Evolutionary conservation across 2,329 filamentous ascomycete species (phyloP), one percentile per base, ranked within the genome.

Genomic region (Onygenales sp.): DNA sequence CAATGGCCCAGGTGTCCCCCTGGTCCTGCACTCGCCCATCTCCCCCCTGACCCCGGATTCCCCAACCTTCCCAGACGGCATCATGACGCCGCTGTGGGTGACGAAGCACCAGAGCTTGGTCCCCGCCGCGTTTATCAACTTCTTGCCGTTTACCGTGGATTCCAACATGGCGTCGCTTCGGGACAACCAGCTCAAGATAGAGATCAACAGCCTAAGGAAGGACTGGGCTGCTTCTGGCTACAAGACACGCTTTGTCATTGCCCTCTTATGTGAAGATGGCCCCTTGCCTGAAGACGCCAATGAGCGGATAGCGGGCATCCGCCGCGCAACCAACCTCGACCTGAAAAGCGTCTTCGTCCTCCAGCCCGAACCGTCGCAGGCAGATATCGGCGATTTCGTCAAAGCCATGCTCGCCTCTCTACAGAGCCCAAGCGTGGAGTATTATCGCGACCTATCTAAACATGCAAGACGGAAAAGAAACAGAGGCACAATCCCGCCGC

Each of bases 391-490:
- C 56, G 81, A 83, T 7, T 89, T 92, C 59, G 83, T 86, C 0
- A 82, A 85, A 52, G 86, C 81, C 50, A 80, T 95, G 42, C 75
- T 96, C 46, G 75, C 81, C 2, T 80, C 85, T 1, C 69, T 96
- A 44, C 89, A 92, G 55, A 82, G 84, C 1, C 76, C 84, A 17
- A 83, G 88, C 17, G 75, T 92, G 45, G 93, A 98, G 62, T 95
- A 96, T 69, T 97, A 97, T 68, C 80, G 91, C 45, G 92, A 98
- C 62, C 78, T 97, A 10, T 90, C 89, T n/a, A 91, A 95, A 55
- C 92, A 95, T 74, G 80, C 87, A 8, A 83, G 91, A 60, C 86
- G 93, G 66, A 97, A 97, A 75, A 86, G 88, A 60, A 86, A 87
- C 46, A 81, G 90, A 55, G 86, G 88, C 7, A 78, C 83, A 14